A percentile compares a stretch with the other conserved stretches of the same genome.
Evolutionary conservation across 2,329 filamentous ascomycete genomes (phyloP).

Genomic region (Cladophialophora yegresii): DNA sequence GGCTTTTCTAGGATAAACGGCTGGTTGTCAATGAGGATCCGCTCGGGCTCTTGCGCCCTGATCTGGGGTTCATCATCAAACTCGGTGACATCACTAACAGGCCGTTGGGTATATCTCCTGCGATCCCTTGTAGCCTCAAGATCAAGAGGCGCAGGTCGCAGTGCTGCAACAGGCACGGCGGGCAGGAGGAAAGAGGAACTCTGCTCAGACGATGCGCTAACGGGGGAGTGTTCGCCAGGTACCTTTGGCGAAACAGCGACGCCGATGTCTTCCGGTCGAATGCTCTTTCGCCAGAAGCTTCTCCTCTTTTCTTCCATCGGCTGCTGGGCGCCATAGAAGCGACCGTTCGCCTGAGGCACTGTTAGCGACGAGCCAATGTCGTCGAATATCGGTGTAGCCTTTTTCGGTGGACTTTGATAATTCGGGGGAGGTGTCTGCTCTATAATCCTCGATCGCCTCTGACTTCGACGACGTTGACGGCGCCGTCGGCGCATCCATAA

Average conservation of each 20-base stretch:
- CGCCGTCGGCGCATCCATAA: constrained; percentile 41
- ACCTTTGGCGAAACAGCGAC: constrained; percentile 40
- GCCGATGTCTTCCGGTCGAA: constrained; percentile 38
- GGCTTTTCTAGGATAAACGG: constrained; percentile 26
- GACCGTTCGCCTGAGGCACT: constrained; percentile 16
- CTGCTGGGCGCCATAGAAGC: constrained; percentile 30
- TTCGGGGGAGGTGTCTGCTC: constrained; percentile 41
- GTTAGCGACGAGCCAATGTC: constrained; percentile 7
- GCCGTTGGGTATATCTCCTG: constrained; percentile 21
- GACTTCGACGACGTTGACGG: constrained; percentile 38
- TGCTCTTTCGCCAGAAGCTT: constrained; percentile 39
- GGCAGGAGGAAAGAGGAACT: constrained; percentile 45
- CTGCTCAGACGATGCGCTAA: constrained; percentile 42
- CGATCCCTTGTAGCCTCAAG: constrained; percentile 23
- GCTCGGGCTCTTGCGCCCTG: constrained; percentile 10
- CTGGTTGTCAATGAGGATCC: constrained; percentile 31
- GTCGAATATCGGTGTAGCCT: constrained; percentile 25
- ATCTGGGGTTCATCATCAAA: constrained; percentile 44
- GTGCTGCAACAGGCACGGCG: constrained; percentile 39
- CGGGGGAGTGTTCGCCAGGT: constrained; percentile 38
- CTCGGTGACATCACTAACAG: constrained; percentile 41
- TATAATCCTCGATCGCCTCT: constrained; percentile 43
- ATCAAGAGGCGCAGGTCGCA: constrained; percentile 45
- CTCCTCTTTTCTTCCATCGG: constrained; percentile 33
- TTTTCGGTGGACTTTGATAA: constrained; percentile 26